Evolutionary conservation across 2,329 filamentous ascomycete species (phyloP).

Genomic region (Beauveria caledonica): DNA sequence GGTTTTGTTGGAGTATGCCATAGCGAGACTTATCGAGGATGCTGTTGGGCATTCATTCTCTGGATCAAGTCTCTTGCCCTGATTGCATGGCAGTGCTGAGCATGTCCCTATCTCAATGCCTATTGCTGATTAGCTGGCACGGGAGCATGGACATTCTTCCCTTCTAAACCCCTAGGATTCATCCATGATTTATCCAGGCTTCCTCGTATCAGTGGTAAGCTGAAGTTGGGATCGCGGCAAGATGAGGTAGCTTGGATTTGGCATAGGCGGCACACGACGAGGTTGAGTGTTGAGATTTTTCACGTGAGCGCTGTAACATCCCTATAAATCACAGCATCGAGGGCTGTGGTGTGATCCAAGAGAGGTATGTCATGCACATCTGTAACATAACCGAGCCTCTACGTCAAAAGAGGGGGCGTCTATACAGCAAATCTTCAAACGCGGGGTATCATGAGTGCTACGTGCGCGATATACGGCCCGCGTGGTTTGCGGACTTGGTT

Average conservation of each 20-base stretch:
- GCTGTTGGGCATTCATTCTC: background rate
- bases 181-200: background rate
- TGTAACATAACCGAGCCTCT: background rate
- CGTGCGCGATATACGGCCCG: background rate
- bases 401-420: slow-evolving; percentile 3
- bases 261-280: background rate
- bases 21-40: background rate
- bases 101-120: too few relatives aligned
- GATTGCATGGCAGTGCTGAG: too few relatives aligned
- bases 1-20: background rate
- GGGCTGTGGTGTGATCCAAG: background rate
- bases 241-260: background rate
- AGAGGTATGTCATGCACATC: slow-evolving; percentile 1
- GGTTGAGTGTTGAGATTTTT: background rate
- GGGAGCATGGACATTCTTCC: background rate
- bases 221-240: background rate
- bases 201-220: background rate
- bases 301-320: too few relatives aligned
- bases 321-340: too few relatives aligned
- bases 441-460: background rate
- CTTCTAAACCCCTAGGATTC: background rate
- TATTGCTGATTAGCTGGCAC: too few relatives aligned
- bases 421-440: background rate
- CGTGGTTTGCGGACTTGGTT: background rate
- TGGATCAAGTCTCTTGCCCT: too few relatives aligned